Base-by-base conservation (phyloP, 2,329 filamentous ascomycete genomes). In the Cladosporium sp. region DNA sequence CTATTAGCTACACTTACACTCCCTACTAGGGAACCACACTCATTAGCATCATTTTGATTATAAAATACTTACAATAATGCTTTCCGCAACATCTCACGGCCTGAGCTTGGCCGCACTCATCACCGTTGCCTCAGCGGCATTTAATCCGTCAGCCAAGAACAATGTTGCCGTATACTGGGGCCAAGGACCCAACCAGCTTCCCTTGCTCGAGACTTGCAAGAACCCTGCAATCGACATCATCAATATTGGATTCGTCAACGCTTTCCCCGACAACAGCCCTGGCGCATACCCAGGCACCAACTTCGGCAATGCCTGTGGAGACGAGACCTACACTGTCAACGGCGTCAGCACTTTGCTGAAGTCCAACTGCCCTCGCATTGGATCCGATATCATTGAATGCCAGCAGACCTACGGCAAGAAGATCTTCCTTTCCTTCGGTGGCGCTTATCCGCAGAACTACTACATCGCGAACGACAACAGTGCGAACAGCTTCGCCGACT, bases 101-200 rank as follows among this genome's bases (percentile, higher is more conserved):
- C 73, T 74, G 51, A 67, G 64, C 15, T 49, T 68, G 55, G 51
- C 69, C 37, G 66, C 74, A n/a, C 66, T 73, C 28, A 67, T 68
- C 47, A 73, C 72, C 42, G 47, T 40, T 3, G 54, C 28, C n/a
- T 56, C 54, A 11, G 73, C 75, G 59, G 72, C 72, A 39, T 76
- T 80, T 62, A 68, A 78, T 69, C 66, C 72, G 20, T 63, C 69
- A 50, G 70, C 74, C 8, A 77, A 74, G 55, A 74, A 72, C 39
- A 83, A 83, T 64, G 72, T 83, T 49, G 80, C 75, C 22, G 73
- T 82, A 45, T 84, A 84, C 71, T 84, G 78, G 74, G 82, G 83
- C 50, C 81, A 84, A 75, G 82, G 82, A 60, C 60, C 68, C 14
- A 58, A 73, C 57, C 82, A 85, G 63, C 69, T 72, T 20, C 73